Percentiles rank a stretch among this genome's conserved stretches.
Evolutionary conservation across 1,284 basidiomycete genomes (phyloP).

Genomic region (Rhodotorula sp.): DNA sequence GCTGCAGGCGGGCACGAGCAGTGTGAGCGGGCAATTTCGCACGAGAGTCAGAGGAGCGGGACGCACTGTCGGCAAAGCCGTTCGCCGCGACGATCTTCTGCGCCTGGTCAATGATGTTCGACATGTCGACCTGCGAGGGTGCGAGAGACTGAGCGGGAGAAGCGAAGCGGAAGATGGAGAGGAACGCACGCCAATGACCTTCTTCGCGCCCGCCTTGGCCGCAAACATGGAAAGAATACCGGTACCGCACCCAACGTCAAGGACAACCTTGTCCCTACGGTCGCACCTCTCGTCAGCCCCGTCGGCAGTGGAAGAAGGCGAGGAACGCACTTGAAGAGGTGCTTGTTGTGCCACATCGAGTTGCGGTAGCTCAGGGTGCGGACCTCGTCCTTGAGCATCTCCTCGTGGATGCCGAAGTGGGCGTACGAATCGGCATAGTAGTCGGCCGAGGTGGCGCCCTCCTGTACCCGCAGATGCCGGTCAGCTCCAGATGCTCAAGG

Average conservation of each 20-base stretch:
- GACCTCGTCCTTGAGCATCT: slow-evolving; percentile 98
- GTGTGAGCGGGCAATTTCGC: background rate
- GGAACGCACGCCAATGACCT: slow-evolving; percentile 73
- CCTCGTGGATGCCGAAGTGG: slow-evolving; percentile 97
- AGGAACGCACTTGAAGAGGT: slow-evolving; percentile 73
- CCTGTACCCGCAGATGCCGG: slow-evolving; percentile 4
- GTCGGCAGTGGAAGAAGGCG: background rate
- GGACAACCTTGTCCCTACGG: slow-evolving; percentile 74
- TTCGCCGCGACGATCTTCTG: slow-evolving; percentile 95
- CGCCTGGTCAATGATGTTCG: slow-evolving; percentile 99
- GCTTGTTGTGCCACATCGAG: slow-evolving; percentile 91
- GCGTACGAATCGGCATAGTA: slow-evolving; percentile 68
- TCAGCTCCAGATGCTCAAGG: background rate
- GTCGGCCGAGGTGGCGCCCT: slow-evolving; percentile 44
- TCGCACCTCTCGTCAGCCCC: background rate
- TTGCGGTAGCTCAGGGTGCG: slow-evolving; percentile 93
- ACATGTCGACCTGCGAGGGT: slow-evolving; percentile 76
- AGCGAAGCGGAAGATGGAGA: background rate
- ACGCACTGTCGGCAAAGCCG: slow-evolving; percentile 84
- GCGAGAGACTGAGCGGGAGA: background rate
- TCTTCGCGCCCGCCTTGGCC: slow-evolving; percentile 93
- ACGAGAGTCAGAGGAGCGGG: slow-evolving; percentile 50
- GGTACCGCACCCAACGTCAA: slow-evolving; percentile 98
- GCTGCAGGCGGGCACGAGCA: slow-evolving; percentile 55
- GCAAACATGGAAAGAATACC: slow-evolving; percentile 97